phyloP scores from a whole-genome alignment of 495 filamentous ascomycete genomes.

The Hyaloscypha finlandica region DNA sequence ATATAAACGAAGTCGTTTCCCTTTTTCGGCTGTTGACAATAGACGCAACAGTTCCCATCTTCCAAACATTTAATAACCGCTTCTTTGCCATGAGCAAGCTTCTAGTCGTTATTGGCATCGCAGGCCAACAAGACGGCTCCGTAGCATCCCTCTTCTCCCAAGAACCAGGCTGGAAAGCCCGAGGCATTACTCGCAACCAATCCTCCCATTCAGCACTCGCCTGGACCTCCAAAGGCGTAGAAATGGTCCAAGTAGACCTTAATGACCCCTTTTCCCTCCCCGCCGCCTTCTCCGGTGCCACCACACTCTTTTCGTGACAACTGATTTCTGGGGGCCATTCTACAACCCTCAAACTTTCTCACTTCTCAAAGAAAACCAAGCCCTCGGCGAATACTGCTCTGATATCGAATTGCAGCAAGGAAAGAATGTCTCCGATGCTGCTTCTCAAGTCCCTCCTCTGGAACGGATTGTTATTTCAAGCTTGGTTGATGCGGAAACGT shows the following conservation, averaged over 20 bases:
- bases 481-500: conserved; percentile 38
- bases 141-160: conserved; percentile 42
- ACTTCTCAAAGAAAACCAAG: conserved; percentile 33
- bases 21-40: background rate
- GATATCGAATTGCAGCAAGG: conserved; percentile 48
- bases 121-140: conserved; percentile 40
- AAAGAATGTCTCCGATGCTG: conserved; percentile 51
- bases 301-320: conserved; percentile 58
- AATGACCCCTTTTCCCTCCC: conserved; percentile 44
- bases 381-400: conserved; percentile 41
- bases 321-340: conserved; percentile 49
- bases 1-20: background rate
- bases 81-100: background rate
- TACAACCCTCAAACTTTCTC: conserved; percentile 33
- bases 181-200: conserved; percentile 45
- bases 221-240: conserved; percentile 45
- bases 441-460: conserved; percentile 41
- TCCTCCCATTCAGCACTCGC: conserved; percentile 39
- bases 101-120: background rate
- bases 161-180: conserved; percentile 42
- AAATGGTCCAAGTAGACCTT: conserved; percentile 49
- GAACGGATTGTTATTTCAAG: conserved; percentile 46
- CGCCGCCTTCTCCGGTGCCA: conserved; percentile 47
- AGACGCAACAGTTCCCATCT: background rate
- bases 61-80: background rate